Percentiles rank a stretch among this genome's conserved stretches.
Evolutionary conservation across 441 rosid species (phyloP).

Genomic region (Heliophila coronopifolia): DNA sequence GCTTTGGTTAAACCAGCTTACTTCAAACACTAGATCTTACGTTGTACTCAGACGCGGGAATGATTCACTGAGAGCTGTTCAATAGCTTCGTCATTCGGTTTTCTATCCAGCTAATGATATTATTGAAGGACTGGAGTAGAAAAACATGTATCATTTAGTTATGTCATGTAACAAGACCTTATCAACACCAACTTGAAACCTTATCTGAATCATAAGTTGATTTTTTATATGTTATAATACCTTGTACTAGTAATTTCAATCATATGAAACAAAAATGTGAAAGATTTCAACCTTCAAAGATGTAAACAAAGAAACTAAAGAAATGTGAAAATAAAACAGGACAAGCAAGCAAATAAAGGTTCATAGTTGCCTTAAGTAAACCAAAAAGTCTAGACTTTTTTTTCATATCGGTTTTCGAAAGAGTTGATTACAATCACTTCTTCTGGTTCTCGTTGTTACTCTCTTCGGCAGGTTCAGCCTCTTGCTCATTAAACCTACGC

Average conservation of each 20-base stretch:
- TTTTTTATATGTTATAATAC: neutral
- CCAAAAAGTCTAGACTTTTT: neutral
- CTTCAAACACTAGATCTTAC: constrained; percentile 41
- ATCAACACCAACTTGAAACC: constrained; percentile 37
- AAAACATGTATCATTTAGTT: no score
- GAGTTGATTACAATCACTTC: constrained; percentile 5
- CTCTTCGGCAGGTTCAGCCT: constrained; percentile 28
- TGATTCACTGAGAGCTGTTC: constrained; percentile 85
- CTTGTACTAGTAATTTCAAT: neutral
- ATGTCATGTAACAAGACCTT: no score
- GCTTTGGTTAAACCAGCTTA: constrained; percentile 53
- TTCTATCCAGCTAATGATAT: constrained; percentile 61
- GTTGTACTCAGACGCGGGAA: constrained; percentile 84
- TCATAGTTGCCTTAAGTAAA: constrained; percentile 5
- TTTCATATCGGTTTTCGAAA: neutral
- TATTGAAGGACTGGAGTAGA: constrained; percentile 70
- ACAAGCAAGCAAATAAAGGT: constrained; percentile 6
- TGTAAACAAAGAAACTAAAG: neutral
- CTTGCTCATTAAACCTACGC: constrained; percentile 66
- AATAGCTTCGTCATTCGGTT: constrained; percentile 51
- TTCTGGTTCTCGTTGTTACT: constrained; percentile 8
- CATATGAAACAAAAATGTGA: neutral
- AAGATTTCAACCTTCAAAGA: neutral
- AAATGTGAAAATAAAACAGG: constrained; percentile 7
- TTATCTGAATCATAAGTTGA: neutral